Base-by-base conservation (phyloP, 768 basidiomycete genomes). In the Strobilomyces dryophilus region DNA sequence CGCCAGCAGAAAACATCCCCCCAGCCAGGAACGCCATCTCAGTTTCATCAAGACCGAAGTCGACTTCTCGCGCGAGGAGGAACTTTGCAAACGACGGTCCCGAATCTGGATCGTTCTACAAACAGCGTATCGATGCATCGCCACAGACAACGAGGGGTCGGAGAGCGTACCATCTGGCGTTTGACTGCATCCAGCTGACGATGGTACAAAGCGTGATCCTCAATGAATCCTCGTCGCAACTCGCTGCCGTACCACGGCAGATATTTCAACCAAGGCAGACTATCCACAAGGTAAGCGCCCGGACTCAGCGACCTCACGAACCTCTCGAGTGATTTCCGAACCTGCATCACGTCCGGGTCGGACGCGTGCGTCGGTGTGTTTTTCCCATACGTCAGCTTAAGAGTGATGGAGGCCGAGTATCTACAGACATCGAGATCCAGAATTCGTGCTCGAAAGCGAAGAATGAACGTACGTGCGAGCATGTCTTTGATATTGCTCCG, bases 221-320 rank as follows among this genome's bases (percentile, higher is more conserved):
- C 76, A 4, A 61, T 51, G 54, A 84, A 83, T 7, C 78, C 80
- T 1, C 70, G 70, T 49, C 74, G 73, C 8, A 87, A 69, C 48
- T 81, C 78, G 5, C 74, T 73, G 6, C 81, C 71, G 59, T 84
- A 83, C n/a, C 79, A 80, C 0, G 84, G 84, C n/a, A 85, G 59
- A 60, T 78, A 79, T 42, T 59, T 58, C 20, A 73, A 56, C 40
- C 66, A 57, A 4, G 73, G 71, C 15, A 66, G 63, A 5, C 46
- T 56, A 51, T 74, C 71, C n/a, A 73, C 69, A 18, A 66, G 55
- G 44, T 69, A 67, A n/a, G 63, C 58, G 0, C 71, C 71, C 1
- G 67, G 67, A 4, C 58, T 51, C n/a, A 74, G 43, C 1, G 65
- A 54, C 8, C 12, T 35, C 21, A 51, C 45, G 3, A 74, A 53